Evolutionary conservation across 441 rosid species (phyloP).

Genomic region (Adansonia madagascariensis): DNA sequence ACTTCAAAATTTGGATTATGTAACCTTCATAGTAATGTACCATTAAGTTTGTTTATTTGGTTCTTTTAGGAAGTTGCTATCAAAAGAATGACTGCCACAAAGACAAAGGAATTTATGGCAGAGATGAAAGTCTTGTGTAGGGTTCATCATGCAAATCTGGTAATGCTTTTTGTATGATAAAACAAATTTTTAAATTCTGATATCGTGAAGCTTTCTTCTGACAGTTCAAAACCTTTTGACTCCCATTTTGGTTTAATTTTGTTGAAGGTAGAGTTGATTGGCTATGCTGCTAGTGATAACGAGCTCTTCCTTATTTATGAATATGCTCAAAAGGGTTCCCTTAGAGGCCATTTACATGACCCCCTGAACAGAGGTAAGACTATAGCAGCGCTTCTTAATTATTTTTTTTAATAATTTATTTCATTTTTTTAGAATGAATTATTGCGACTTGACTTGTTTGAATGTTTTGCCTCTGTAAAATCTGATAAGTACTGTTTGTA

Average conservation of each 20-base stretch:
- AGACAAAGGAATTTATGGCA: constrained; percentile 91
- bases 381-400: background rate
- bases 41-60: constrained; percentile 21
- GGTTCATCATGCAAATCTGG: constrained; percentile 98
- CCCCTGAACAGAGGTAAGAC: constrained; percentile 84
- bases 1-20: background rate
- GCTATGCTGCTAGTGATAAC: constrained; percentile 75
- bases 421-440: background rate
- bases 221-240: constrained; percentile 33
- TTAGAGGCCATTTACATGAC: constrained; percentile 83
- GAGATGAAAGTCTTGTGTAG: constrained; percentile 95
- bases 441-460: background rate
- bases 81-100: constrained; percentile 93
- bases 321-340: constrained; percentile 89
- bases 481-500: background rate
- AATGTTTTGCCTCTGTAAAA: background rate
- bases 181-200: background rate
- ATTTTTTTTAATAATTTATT: background rate
- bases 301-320: constrained; percentile 93
- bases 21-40: background rate
- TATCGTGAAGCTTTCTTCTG: constrained; percentile 20
- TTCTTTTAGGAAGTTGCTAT: constrained; percentile 80
- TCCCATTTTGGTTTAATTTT: constrained; percentile 40
- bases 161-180: constrained; percentile 37
- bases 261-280: constrained; percentile 94